Evolutionary conservation across 2,329 filamentous ascomycete species (phyloP).

Genomic region (Fusarium bactridioides): DNA sequence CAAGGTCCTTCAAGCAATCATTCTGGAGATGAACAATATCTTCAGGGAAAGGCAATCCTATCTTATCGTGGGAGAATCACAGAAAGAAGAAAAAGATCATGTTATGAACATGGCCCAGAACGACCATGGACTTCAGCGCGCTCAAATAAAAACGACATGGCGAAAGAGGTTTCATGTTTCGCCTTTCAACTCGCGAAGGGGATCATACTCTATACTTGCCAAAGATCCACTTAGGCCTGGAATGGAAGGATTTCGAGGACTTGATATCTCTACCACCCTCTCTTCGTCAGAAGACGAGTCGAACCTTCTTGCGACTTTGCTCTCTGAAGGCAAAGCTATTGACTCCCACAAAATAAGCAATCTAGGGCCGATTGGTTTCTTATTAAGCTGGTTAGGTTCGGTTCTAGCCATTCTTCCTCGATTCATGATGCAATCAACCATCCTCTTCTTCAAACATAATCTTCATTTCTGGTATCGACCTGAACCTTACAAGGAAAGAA

Average conservation of each 20-base stretch:
- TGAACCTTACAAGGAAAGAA: constrained; percentile 65
- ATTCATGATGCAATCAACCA: constrained; percentile 67
- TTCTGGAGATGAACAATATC: constrained; percentile 80
- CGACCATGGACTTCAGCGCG: not conserved
- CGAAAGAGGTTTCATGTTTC: constrained; percentile 80
- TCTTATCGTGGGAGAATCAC: constrained; percentile 41
- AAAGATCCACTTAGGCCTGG: constrained; percentile 54
- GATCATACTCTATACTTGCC: constrained; percentile 60
- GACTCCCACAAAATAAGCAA: constrained; percentile 58
- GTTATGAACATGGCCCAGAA: not conserved
- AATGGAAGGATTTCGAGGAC: constrained; percentile 49
- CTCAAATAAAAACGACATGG: constrained; percentile 61
- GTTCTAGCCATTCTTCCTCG: constrained; percentile 71
- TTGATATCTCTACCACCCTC: constrained; percentile 69
- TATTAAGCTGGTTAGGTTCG: constrained; percentile 71
- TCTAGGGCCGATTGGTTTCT: constrained; percentile 55
- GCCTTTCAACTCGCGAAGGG: constrained; percentile 72
- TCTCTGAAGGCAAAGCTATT: constrained; percentile 59
- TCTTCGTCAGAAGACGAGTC: constrained; percentile 65
- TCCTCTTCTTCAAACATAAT: constrained; percentile 63
- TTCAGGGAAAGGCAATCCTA: constrained; percentile 71
- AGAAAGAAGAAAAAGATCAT: constrained; percentile 32
- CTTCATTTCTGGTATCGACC: constrained; percentile 72
- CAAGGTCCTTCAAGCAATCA: constrained; percentile 67
- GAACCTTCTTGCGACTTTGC: constrained; percentile 69